Base-by-base conservation (phyloP, 805 yeast species). In the Nakazawaea holstii region DNA sequence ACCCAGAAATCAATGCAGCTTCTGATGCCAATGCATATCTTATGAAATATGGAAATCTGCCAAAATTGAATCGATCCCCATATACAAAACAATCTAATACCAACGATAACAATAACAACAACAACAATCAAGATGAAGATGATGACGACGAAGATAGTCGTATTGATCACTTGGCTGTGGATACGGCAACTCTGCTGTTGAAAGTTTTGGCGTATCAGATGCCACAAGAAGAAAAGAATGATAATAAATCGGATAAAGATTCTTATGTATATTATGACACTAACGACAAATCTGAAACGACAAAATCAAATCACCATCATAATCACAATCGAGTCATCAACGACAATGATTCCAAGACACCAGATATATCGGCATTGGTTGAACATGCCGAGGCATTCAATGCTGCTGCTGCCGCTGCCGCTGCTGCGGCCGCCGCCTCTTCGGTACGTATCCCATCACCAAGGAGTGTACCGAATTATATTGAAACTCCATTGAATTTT, bases 171-270 rank as follows among this genome's bases (percentile, higher is more conserved):
- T n/a, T 29, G 13, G 39, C 43, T 10, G 43, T 38, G 15, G 46
- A 41, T 39, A 47, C 46, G 4, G 46, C 50, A n/a, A 47, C 46
- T 17, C 44, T 24, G 31, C 32, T 29, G 20, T 36, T 47, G 14
- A 42, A 41, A 42, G 35, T 46, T 15, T 46, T 46, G 30, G 35
- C 15, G 14, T 27, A 41, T 35, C 45, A 42, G 15, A 33, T 39
- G 33, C 42, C 42, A 4, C 8, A 15, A 11, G 41, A 13, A 10
- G 41, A 27, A 13, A 27, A 38, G 29, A 11, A n/a, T 17, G 27
- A 39, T 9, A 11, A 13, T 8, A 29, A 39, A 39, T 6, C n/a
- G 29, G 40, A 17, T 13, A n/a, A 8, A 11, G 40, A 37, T 27
- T 20, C 24, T 20, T 20, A 20, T 20, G 24, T 20, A 20, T 20